Percentiles rank a stretch among this genome's conserved stretches.
These are phyloP conservation scores for Phaeosphaeria sp. DNA, from an alignment of 2,329 filamentous ascomycete species.

Conservation along the genomic window DNA sequence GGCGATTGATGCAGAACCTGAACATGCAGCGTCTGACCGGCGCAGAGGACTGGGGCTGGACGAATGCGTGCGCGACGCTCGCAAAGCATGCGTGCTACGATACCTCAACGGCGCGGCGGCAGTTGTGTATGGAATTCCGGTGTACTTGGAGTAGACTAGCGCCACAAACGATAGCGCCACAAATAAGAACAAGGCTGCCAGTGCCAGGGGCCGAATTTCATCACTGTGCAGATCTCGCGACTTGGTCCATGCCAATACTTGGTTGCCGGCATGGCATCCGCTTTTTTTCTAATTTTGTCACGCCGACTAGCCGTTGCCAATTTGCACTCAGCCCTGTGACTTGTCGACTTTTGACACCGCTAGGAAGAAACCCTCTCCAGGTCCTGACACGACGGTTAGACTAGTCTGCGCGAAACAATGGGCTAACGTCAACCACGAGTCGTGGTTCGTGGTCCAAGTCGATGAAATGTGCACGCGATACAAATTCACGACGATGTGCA, in stretches of 20 bases:
- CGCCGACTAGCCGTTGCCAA: not conserved
- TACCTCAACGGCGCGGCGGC: constrained; percentile 95
- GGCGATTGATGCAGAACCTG: constrained; percentile 32
- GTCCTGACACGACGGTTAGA: not conserved
- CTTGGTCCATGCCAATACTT: too few species aligned
- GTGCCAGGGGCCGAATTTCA: not conserved
- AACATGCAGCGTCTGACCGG: constrained; percentile 25
- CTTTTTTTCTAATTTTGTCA: not conserved
- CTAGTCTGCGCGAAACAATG: not conserved
- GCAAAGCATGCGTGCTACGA: constrained; percentile 81
- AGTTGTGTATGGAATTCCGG: constrained; percentile 93
- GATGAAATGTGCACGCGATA: not conserved
- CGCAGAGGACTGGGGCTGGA: constrained; percentile 61
- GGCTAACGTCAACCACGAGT: not conserved
- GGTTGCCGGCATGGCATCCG: too few species aligned
- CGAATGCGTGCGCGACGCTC: constrained; percentile 79
- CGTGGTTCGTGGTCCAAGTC: not conserved
- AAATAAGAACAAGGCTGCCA: not conserved
- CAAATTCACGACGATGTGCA: not conserved
- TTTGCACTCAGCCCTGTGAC: not conserved
- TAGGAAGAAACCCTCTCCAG: too few species aligned
- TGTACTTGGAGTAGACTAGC: constrained; percentile 67
- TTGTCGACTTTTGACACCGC: not conserved
- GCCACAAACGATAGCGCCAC: not conserved
- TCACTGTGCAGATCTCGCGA: not conserved